Evolutionary conservation across 1,284 basidiomycete genomes (phyloP), one percentile per base, ranked within the genome.

Genomic region (Puccinia sorghi): DNA sequence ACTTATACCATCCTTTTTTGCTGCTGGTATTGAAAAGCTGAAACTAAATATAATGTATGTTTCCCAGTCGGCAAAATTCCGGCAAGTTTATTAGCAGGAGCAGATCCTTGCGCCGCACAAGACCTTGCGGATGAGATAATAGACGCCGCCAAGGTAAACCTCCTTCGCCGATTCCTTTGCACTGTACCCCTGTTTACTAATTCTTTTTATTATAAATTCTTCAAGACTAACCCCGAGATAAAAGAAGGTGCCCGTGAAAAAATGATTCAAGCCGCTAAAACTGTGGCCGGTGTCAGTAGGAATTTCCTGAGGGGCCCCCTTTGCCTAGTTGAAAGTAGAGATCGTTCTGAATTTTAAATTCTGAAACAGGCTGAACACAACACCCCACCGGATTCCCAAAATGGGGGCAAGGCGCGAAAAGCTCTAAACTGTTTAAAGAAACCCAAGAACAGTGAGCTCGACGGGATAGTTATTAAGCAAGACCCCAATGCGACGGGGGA

Each of bases 401-500:
- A 66, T 1, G 37, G 37, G 11, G 46, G 39, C 13, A n/a, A 13
- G 37, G 64, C 64, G n/a, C 64, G 64, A 25, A 67, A 67, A 25
- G 64, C 64, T 46, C 46, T 67, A 3, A 25, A 67, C 25, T 67
- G 64, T 50, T 67, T 67, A 41, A 67, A 67, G 46, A 22, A 43
- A 25, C 64, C 41, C 12, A 43, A 67, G 46, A 67, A 67, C 32
- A 12, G 6, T 27, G 64, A 67, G 22, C 20, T 67, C 20, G 12
- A 67, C 3, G 41, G 46, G 13, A 67, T 67, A 8, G n/a, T 67
- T 8, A 43, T 50, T n/a, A 67, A 67, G 41, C 64, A 67, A n/a
- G 64, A 67, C 46, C 64, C 64, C 8, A 41, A 39, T 20, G 46
- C 39, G 39, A 50, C 39, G 0, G 46, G 46, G 46, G 57, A 59